phyloP scores from a whole-genome alignment of 305 asterid species.

The Solanum chacoense region DNA sequence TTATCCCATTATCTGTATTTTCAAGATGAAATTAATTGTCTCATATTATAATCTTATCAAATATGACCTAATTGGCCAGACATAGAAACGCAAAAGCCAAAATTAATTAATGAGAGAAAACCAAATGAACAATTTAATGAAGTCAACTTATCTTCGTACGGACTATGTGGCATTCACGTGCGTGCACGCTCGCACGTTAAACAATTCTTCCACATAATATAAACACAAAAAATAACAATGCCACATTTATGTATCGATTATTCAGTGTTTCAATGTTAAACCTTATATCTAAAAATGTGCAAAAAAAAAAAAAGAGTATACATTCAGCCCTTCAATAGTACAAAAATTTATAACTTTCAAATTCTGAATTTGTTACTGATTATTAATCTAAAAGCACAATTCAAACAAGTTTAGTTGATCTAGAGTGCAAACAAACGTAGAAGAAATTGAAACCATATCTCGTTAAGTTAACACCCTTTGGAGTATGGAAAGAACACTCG shows the following conservation, averaged over 20 bases:
- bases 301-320: too few relatives aligned
- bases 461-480: neutral
- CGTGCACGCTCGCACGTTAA: slow-evolving; percentile 20
- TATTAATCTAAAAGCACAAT: neutral
- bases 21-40: neutral
- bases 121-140: neutral
- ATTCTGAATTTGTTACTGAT: neutral
- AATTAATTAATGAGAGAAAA: neutral
- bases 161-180: slow-evolving; percentile 43
- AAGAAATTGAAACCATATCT: neutral
- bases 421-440: neutral
- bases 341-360: neutral
- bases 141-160: slow-evolving; percentile 9
- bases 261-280: neutral
- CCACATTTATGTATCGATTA: neutral
- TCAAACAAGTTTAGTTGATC: neutral
- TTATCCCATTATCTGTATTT: neutral
- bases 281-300: fast-evolving
- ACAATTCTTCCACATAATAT: neutral
- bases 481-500: neutral
- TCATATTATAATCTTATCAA: neutral
- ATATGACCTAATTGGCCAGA: neutral
- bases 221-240: neutral
- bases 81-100: neutral
- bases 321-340: neutral